Percentiles rank a stretch among this genome's conserved stretches.
phyloP scores from a whole-genome alignment of 2,329 filamentous ascomycete genomes.

The Mycosphaerella sp. region DNA sequence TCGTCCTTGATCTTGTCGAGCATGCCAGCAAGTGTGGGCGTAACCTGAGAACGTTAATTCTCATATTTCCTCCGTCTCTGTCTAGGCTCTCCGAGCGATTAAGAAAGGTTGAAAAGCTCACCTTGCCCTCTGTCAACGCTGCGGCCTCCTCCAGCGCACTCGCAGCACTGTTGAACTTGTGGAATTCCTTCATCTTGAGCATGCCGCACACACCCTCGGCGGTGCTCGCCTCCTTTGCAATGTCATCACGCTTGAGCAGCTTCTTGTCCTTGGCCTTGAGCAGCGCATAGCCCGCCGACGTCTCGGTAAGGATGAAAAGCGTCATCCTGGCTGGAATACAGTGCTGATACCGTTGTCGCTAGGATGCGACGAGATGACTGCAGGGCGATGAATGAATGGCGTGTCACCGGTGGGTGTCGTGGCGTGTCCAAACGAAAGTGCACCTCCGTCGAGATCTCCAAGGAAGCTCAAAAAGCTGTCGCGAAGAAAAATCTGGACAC shows the following conservation, averaged over 20 bases:
- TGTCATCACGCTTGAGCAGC: conserved; percentile 79
- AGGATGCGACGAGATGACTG: conserved; percentile 12
- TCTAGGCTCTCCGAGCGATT: neutral
- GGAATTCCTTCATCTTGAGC: conserved; percentile 94
- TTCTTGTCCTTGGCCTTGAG: conserved; percentile 99
- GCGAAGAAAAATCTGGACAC: neutral
- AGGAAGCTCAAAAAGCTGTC: neutral
- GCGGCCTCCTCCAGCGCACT: conserved; percentile 86
- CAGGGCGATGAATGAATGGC: conserved; percentile 7
- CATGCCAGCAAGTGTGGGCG: conserved; percentile 72
- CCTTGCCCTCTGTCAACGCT: conserved; percentile 81
- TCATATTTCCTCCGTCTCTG: neutral
- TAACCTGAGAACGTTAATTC: conserved; percentile 49
- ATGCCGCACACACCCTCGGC: conserved; percentile 81
- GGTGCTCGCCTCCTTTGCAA: conserved; percentile 66
- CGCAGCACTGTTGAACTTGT: conserved; percentile 93
- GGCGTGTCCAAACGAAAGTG: neutral
- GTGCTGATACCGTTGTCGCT: conserved; percentile 8
- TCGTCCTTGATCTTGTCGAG: conserved; percentile 91
- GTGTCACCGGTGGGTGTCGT: neutral
- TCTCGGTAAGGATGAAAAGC: conserved; percentile 83
- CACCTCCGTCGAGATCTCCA: neutral
- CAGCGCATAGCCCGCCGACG: conserved; percentile 92
- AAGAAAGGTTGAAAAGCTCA: conserved; percentile 17
- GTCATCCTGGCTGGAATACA: conserved; percentile 35